phyloP scores from a whole-genome alignment of 306 rosid genomes.

The Benincasa hispida region DNA sequence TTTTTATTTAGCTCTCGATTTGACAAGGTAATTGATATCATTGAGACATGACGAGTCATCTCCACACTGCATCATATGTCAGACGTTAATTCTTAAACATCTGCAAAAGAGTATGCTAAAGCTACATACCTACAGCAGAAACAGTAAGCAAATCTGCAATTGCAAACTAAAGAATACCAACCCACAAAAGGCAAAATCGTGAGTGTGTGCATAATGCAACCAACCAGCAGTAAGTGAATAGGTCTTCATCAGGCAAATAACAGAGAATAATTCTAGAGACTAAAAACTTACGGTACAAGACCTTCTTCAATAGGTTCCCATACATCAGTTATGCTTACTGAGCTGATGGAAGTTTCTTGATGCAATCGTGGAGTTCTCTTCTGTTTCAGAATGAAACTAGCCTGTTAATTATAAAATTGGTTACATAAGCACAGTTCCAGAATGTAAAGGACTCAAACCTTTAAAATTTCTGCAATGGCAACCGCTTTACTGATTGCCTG shows the following conservation, averaged over 20 bases:
- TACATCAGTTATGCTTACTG: slow-evolving; percentile 87
- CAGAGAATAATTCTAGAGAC: neutral
- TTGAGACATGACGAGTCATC: slow-evolving; percentile 97
- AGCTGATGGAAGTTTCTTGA: slow-evolving; percentile 84
- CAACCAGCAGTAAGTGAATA: neutral
- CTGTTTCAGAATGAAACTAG: slow-evolving; percentile 28
- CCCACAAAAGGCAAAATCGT: neutral
- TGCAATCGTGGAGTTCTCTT: slow-evolving; percentile 57
- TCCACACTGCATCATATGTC: slow-evolving; percentile 61
- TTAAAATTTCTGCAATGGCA: slow-evolving; percentile 79
- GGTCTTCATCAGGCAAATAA: neutral
- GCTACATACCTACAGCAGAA: neutral
- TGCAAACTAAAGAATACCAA: neutral
- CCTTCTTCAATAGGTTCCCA: slow-evolving; percentile 99
- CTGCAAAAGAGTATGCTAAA: neutral
- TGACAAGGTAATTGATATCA: slow-evolving; percentile 82
- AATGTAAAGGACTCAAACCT: slow-evolving; percentile 31
- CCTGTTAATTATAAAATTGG: neutral
- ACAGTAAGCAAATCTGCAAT: neutral
- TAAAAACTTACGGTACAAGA: slow-evolving; percentile 78
- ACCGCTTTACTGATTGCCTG: slow-evolving; percentile 98
- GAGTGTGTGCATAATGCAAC: neutral
- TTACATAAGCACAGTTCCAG: neutral
- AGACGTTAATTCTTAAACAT: neutral
- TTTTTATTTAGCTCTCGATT: slow-evolving; percentile 49